Conservation (phyloP, 306 rosid species). For the Echinosophora koreensis region DNA sequence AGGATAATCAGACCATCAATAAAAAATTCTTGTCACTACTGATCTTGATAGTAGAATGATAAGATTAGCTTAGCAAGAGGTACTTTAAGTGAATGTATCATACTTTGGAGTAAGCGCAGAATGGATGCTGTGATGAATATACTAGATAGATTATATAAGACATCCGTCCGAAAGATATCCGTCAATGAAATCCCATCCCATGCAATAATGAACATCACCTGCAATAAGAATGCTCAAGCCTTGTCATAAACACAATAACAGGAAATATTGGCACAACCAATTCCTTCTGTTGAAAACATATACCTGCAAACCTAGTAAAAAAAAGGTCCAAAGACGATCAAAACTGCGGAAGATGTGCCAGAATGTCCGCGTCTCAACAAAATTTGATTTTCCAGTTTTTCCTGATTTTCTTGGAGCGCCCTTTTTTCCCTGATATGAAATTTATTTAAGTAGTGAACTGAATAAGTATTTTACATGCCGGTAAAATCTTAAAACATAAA, state of each 20-base stretch:
- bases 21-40: not conserved
- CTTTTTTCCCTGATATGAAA: slow-evolving; percentile 69
- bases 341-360: slow-evolving; percentile 96
- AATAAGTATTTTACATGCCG: slow-evolving; percentile 22
- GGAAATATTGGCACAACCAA: slow-evolving; percentile 25
- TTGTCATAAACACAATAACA: slow-evolving; percentile 45
- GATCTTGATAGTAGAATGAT: slow-evolving; percentile 28
- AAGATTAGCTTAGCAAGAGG: slow-evolving; percentile 6
- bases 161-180: slow-evolving; percentile 73
- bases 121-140: slow-evolving; percentile 95
- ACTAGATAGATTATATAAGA: slow-evolving; percentile 72
- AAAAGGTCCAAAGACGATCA: slow-evolving; percentile 97
- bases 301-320: slow-evolving; percentile 91
- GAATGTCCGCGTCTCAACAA: slow-evolving; percentile 86
- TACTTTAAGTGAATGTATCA: slow-evolving; percentile 44
- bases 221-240: slow-evolving; percentile 47
- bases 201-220: slow-evolving; percentile 83
- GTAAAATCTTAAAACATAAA: slow-evolving; percentile 38
- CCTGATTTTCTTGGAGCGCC: slow-evolving; percentile 61
- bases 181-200: slow-evolving; percentile 63
- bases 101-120: slow-evolving; percentile 95
- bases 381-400: slow-evolving; percentile 83
- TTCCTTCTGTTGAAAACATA: slow-evolving; percentile 43
- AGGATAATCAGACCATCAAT: slow-evolving; percentile 28
- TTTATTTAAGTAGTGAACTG: slow-evolving; percentile 32